phyloP scores from a whole-genome alignment of 2,329 filamentous ascomycete species.

The Coniochaeta ligniaria region DNA sequence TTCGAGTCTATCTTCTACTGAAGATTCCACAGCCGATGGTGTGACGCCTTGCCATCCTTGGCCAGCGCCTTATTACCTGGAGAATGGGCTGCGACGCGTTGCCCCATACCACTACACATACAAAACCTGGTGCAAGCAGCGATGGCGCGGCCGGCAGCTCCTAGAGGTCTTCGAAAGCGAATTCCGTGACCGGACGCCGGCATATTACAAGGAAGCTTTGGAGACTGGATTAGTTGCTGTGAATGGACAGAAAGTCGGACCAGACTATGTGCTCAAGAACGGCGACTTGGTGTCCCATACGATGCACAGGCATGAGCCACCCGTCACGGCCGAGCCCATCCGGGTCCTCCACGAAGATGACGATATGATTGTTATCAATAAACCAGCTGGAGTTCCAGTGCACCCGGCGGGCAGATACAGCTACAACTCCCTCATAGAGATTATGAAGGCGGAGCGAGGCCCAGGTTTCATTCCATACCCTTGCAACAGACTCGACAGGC shows the following conservation, averaged over 20 bases:
- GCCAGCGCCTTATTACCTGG: constrained; percentile 70
- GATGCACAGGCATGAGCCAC: constrained; percentile 90
- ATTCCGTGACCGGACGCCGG: constrained; percentile 78
- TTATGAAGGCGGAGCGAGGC: constrained; percentile 72
- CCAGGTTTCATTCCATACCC: constrained; percentile 52
- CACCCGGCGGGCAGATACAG: constrained; percentile 94
- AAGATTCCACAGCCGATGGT: background rate
- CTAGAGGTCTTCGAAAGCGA: constrained; percentile 87
- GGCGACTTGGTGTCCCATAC: constrained; percentile 91
- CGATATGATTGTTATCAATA: constrained; percentile 93
- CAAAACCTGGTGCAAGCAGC: constrained; percentile 89
- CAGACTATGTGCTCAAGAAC: constrained; percentile 70
- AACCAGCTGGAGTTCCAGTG: constrained; percentile 89
- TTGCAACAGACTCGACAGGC: constrained; percentile 86
- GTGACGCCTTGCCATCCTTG: constrained; percentile 29
- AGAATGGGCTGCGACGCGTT: constrained; percentile 76
- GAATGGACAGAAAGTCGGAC: constrained; percentile 65
- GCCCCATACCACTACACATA: constrained; percentile 88
- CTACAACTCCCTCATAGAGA: constrained; percentile 90
- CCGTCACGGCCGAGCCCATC: constrained; percentile 74
- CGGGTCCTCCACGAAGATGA: constrained; percentile 85
- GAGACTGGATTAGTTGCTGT: constrained; percentile 70
- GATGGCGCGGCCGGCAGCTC: constrained; percentile 77
- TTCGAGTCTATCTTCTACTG: background rate
- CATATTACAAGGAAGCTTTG: constrained; percentile 86